A percentile compares a stretch with the other conserved stretches of the same genome.
These are phyloP conservation scores for Lactarius sp. DNA, from an alignment of 768 basidiomycete species.

Conservation along the genomic window DNA sequence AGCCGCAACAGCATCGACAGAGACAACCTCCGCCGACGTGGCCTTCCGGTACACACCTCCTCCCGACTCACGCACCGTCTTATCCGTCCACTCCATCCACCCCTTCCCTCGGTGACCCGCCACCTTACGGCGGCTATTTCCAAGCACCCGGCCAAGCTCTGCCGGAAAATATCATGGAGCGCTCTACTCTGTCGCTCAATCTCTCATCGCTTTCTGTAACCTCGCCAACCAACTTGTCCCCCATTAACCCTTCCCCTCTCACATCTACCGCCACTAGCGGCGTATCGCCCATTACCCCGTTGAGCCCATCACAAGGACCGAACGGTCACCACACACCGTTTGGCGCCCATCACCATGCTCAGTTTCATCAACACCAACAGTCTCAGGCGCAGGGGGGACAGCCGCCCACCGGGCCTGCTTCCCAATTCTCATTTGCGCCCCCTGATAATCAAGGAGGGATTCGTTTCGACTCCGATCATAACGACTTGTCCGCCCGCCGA, in stretches of 20 bases:
- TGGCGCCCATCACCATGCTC: slow-evolving; percentile 40
- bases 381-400: not conserved
- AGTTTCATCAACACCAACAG: slow-evolving; percentile 31
- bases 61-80: slow-evolving; percentile 23
- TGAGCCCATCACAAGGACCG: slow-evolving; percentile 47
- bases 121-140: slow-evolving; percentile 25
- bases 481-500: slow-evolving; percentile 33
- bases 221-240: slow-evolving; percentile 61
- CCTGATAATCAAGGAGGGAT: slow-evolving; percentile 30
- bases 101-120: slow-evolving; percentile 26
- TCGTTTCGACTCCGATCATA: slow-evolving; percentile 33
- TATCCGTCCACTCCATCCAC: slow-evolving; percentile 19
- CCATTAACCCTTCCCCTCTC: slow-evolving; percentile 46
- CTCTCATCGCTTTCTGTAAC: slow-evolving; percentile 61
- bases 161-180: slow-evolving; percentile 29
- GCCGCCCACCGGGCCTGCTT: slow-evolving; percentile 29
- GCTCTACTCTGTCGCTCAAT: slow-evolving; percentile 55
- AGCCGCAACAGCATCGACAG: slow-evolving; percentile 22
- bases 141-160: slow-evolving; percentile 24
- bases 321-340: slow-evolving; percentile 41
- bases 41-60: slow-evolving; percentile 27
- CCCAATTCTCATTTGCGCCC: slow-evolving; percentile 49
- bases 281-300: slow-evolving; percentile 49
- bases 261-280: slow-evolving; percentile 35
- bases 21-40: slow-evolving; percentile 31